phyloP scores from a whole-genome alignment of 129 eudicot species.

The Ambrosia artemisiifolia region DNA sequence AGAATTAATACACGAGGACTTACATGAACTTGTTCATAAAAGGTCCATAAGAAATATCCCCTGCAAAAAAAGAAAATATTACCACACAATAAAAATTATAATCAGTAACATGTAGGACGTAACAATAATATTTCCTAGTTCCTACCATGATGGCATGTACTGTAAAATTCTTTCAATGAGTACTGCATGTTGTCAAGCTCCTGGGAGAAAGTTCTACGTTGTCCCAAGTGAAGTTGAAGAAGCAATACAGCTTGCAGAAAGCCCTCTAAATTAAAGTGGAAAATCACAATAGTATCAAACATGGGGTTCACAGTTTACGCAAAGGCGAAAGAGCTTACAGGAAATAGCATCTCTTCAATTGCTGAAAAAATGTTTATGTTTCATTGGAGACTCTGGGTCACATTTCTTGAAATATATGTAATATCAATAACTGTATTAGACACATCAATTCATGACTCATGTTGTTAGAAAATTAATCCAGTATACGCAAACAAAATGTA shows the following conservation, averaged over 20 bases:
- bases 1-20: too few species aligned
- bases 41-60: constrained; percentile 55
- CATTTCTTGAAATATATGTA: constrained; percentile 59
- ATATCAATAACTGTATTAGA: too few species aligned
- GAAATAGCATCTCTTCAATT: constrained; percentile 63
- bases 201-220: constrained; percentile 40
- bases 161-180: constrained; percentile 46
- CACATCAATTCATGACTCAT: too few species aligned
- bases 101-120: neutral
- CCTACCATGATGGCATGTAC: constrained; percentile 31
- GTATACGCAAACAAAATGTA: too few species aligned
- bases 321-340: constrained; percentile 52
- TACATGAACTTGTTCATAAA: too few species aligned
- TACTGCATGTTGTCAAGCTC: constrained; percentile 68
- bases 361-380: constrained; percentile 74
- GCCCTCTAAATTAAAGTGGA: neutral
- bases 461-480: too few species aligned
- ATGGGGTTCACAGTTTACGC: neutral
- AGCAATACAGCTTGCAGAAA: constrained; percentile 63
- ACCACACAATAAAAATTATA: neutral
- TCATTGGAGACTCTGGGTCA: constrained; percentile 63
- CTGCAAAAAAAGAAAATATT: constrained; percentile 33
- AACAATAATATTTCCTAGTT: neutral
- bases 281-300: neutral
- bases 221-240: constrained; percentile 67